Evolutionary conservation across 805 yeast genomes (phyloP).

Genomic region (Candida insectorum): DNA sequence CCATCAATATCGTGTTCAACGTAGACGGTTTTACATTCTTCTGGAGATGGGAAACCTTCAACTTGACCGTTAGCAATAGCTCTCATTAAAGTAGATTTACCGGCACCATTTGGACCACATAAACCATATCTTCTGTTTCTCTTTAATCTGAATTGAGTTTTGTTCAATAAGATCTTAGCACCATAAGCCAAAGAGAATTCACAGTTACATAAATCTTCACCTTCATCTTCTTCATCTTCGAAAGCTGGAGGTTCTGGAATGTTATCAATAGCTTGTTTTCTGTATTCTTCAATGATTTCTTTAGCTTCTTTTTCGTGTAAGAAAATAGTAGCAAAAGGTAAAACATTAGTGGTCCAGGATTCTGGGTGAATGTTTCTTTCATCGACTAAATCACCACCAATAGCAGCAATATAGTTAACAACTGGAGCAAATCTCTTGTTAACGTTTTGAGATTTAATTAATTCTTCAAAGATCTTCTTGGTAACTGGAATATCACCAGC

Average conservation of each 20-base stretch:
- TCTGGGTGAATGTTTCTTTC: slow-evolving; percentile 91
- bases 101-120: slow-evolving; percentile 62
- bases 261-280: slow-evolving; percentile 96
- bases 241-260: slow-evolving; percentile 93
- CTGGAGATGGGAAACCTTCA: slow-evolving; percentile 99
- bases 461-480: slow-evolving; percentile 71
- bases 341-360: slow-evolving; percentile 84
- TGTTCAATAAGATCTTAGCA: slow-evolving; percentile 99
- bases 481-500: slow-evolving; percentile 97
- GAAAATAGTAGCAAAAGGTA: slow-evolving; percentile 95
- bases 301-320: slow-evolving; percentile 90
- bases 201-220: slow-evolving; percentile 99
- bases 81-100: slow-evolving; percentile 74
- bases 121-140: slow-evolving; percentile 99
- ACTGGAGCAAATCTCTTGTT: slow-evolving; percentile 71
- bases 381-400: slow-evolving; percentile 98
- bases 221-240: slow-evolving; percentile 97
- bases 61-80: slow-evolving; percentile 98
- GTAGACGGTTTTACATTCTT: slow-evolving; percentile 97
- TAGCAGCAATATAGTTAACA: slow-evolving; percentile 81
- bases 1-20: slow-evolving; percentile 99
- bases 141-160: slow-evolving; percentile 98
- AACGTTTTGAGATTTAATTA: slow-evolving; percentile 64
- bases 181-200: slow-evolving; percentile 99
- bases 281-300: slow-evolving; percentile 83